Base-by-base conservation (phyloP, 345 rosid genomes). In the Garcia nutans region DNA sequence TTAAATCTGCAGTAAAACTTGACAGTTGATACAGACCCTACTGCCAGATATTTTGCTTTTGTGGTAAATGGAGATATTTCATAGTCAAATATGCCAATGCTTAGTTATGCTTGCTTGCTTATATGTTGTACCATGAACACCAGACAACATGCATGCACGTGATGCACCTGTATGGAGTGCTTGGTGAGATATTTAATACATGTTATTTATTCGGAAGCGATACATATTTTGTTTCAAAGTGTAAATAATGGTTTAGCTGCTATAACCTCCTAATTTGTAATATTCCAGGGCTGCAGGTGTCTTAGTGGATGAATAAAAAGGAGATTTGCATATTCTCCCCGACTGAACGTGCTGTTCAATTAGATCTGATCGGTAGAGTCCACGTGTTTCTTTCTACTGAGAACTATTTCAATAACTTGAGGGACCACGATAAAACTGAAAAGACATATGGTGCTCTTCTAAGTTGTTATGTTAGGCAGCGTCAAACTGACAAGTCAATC, bases 391-490 rank as follows among this genome's bases (percentile, higher is more conserved):
- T 76, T 17, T 75, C 88, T 41, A 97, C 99, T 0, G 97, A 93
- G 85, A 82, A 64, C 61, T 95, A 95, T 80, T 93, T 95, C 65
- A 72, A 73, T 17, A 81, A 60, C 72, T 82, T 95, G 70, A 85
- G 79, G 85, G 93, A 91, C 44, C 85, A 86, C 24, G 89, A 90
- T 73, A 93, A 88, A 82, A 93, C 81, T 74, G 88, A 83, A 0
- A 90, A 91, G 85, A 93, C 97, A 5, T 87, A 91, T 50, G 97
- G 97, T 20, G 97, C 99, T 44, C 94, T 95, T 68, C 86, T 95
- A 57, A 86, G 88, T 74, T 95, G 97, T 76, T 95, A 89, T 74
- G 93, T 87, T 20, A 82, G 93, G 73, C 93, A 87, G 74, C 87
- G 73, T 5, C 85, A 90, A 71, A 82, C 81, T 17, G 94, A 87